Evolutionary conservation across 495 filamentous ascomycete genomes (phyloP).

Genomic region (Aspergillus bridgeri): DNA sequence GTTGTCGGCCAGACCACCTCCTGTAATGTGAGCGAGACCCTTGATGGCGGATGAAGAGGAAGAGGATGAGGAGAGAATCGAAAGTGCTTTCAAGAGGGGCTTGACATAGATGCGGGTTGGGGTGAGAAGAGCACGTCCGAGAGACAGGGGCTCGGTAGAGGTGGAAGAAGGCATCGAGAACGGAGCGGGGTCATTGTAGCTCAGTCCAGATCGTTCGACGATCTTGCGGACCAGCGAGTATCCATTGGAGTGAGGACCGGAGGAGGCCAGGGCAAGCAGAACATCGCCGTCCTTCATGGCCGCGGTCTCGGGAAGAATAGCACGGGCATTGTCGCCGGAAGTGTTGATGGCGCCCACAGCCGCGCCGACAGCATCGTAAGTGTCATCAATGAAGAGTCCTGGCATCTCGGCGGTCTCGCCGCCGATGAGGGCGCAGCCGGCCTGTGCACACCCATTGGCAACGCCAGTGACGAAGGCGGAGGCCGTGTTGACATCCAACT

Average conservation of each 20-base stretch:
- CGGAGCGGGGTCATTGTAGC: constrained; percentile 66
- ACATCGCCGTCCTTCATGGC: constrained; percentile 79
- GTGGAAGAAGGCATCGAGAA: constrained; percentile 56
- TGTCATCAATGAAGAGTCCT: constrained; percentile 74
- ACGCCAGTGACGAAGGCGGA: constrained; percentile 83
- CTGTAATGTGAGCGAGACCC: constrained; percentile 94
- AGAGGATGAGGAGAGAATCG: constrained; percentile 35
- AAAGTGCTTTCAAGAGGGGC: constrained; percentile 59
- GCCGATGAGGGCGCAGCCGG: constrained; percentile 85
- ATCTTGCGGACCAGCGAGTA: constrained; percentile 92
- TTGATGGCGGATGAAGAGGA: constrained; percentile 74
- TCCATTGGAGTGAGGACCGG: constrained; percentile 89
- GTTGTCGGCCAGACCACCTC: constrained; percentile 88
- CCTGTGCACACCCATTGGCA: constrained; percentile 74
- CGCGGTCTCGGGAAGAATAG: constrained; percentile 69
- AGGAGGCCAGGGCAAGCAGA: constrained; percentile 76
- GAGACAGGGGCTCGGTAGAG: constrained; percentile 33
- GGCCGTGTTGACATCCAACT: constrained; percentile 72
- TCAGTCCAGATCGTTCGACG: constrained; percentile 65
- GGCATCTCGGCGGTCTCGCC: constrained; percentile 99
- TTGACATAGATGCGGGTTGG: constrained; percentile 82
- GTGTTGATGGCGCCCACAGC: constrained; percentile 78
- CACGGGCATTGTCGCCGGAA: constrained; percentile 43
- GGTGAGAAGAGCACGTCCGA: constrained; percentile 73
- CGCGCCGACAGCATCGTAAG: constrained; percentile 87